Evolutionary conservation across 345 rosid genomes (phyloP), one percentile per base, ranked within the genome.

Genomic region (Noccaea bulbosa): DNA sequence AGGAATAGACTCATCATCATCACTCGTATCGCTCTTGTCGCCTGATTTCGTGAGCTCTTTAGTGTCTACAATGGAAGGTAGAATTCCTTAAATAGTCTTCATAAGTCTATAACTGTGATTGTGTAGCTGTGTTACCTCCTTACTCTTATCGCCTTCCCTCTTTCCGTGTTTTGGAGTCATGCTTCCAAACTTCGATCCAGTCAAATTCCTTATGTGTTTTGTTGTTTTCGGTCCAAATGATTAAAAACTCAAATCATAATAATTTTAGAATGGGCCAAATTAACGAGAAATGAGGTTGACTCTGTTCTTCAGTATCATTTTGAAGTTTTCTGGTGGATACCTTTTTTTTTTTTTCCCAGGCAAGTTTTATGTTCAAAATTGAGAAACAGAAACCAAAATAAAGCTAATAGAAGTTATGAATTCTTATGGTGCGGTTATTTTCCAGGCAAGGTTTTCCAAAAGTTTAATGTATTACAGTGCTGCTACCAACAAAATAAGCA

Each of bases 391-490:
- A 44, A 10, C 9, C 1, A 40, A 1, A 54, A 11, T 8, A 20
- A 58, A 73, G 78, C 87, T 87, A 74, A 85, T 85, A 77, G 73
- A 79, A 67, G 77, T 79, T 20, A 55, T 77, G 70, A 81, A 86
- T 75, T 84, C 75, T 75, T 78, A 78, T 88, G 92, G 86, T 85
- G 94, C 88, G 79, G 74, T 75, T 83, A 83, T 58, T 73, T 75
- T 53, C 92, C 92, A 77, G 91, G 88, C 84, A 89, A 83, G 86
- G 76, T 88, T 81, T 81, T 83, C 11, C 92, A 86, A 87, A 92
- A 92, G 84, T 83, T 83, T 76, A 78, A 79, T 76, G 76, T 87
- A 89, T 87, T 90, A 78, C 77, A 81, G 54, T 81, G 67, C 75
- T 79, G 51, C 69, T 73, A 80, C 82, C 85, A 61, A 75, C 80